Base-by-base conservation (phyloP, 768 basidiomycete genomes). In the Boletus vermiculosoides region DNA sequence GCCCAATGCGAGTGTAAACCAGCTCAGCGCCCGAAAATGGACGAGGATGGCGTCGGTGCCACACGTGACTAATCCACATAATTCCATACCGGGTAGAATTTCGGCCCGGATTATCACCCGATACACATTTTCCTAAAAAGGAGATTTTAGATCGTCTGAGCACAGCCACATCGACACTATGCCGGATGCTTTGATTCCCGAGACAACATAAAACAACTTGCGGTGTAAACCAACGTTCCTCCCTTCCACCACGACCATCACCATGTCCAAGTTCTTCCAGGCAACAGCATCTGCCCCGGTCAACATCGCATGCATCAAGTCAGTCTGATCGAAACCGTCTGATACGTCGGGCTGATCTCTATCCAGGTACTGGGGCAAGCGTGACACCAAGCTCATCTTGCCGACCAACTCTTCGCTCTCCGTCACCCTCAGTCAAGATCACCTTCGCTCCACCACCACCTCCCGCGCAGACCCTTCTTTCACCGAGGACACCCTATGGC, bases 301-400 rank as follows among this genome's bases (percentile, higher is more conserved):
- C 56, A 98, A 98, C 75, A 98, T 98, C 67, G 94, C 94, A n/a
- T 91, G 89, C 70, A 97, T 98, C 76, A 98, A 98, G 94, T 95
- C 56, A 66, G 80, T 65, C 44, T 33, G 28, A 56, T 48, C 36
- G 11, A 42, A 15, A 3, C 42, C 23, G 22, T 50, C 39, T 9
- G 31, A 53, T 53, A 25, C 23, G 9, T 49, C 37, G 10, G 44
- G 59, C 53, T 61, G 42, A 60, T 37, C 42, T 41, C 18, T n/a
- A 54, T 57, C 46, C 68, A 95, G 91, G 72, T 98, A 98, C 80
- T 99, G 97, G 97, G 97, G 97, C 61, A 99, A 99, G 75, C 90
- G 97, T 59, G 90, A 98, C 74, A 95, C 93, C 4, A 83, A 87
- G 64, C 85, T 98, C 61, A 98, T 98, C 71, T 79, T 99, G 55